Percentiles rank a stretch among this genome's conserved stretches.
phyloP scores from a whole-genome alignment of 2,329 filamentous ascomycete species.

The Trichoderma atrobrunneum region DNA sequence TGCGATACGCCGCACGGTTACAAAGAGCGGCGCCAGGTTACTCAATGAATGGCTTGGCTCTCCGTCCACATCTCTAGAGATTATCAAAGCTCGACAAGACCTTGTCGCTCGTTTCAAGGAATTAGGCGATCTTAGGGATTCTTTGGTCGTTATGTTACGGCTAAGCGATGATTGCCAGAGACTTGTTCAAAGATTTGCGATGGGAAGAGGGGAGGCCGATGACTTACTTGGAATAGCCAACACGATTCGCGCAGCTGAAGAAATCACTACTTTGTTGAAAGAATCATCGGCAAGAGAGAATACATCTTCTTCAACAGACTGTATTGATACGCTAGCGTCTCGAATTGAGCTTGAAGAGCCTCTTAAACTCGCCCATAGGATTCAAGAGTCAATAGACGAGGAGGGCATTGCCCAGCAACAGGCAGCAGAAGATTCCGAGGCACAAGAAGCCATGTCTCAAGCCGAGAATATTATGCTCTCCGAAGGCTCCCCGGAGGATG shows the following conservation, averaged over 20 bases:
- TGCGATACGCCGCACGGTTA: slow-evolving; percentile 84
- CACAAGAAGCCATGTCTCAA: slow-evolving; percentile 66
- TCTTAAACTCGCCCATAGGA: slow-evolving; percentile 64
- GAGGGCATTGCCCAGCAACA: slow-evolving; percentile 83
- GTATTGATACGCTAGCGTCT: slow-evolving; percentile 45
- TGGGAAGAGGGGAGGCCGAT: slow-evolving; percentile 88
- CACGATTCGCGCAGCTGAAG: slow-evolving; percentile 72
- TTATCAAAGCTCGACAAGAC: slow-evolving; percentile 77
- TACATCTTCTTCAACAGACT: slow-evolving; percentile 27
- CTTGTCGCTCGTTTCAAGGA: slow-evolving; percentile 74
- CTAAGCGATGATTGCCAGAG: slow-evolving; percentile 83
- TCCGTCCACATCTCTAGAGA: slow-evolving; percentile 79
- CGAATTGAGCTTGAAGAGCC: slow-evolving; percentile 68
- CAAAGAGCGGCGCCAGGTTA: slow-evolving; percentile 83
- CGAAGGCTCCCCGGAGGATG: slow-evolving; percentile 60
- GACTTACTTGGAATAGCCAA: slow-evolving; percentile 80
- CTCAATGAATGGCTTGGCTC: slow-evolving; percentile 83
- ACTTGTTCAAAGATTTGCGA: slow-evolving; percentile 88
- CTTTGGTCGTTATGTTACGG: slow-evolving; percentile 64
- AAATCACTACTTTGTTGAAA: slow-evolving; percentile 54
- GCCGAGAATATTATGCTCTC: slow-evolving; percentile 70
- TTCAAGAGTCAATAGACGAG: slow-evolving; percentile 82
- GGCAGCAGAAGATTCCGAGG: slow-evolving; percentile 69
- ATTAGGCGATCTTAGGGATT: slow-evolving; percentile 65
- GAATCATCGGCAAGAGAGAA: slow-evolving; percentile 22